Base-by-base conservation (phyloP, 441 rosid genomes). In the Viola pubescens region DNA sequence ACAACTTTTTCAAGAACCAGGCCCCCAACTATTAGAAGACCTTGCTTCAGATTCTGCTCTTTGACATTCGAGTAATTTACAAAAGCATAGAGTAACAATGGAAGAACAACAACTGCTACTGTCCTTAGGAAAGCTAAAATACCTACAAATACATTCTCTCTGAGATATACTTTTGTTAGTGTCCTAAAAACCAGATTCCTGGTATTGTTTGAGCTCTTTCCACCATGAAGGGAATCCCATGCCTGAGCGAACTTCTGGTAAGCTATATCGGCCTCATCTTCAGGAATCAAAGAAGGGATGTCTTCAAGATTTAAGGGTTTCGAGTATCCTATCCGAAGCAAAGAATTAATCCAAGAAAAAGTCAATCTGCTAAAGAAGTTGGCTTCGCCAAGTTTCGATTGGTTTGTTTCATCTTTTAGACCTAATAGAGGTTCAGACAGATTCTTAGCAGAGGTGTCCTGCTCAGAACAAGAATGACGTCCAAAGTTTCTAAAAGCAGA, bases 301-400 rank as follows among this genome's bases (percentile, higher is more conserved):
- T 88, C 95, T 49, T 83, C 78, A 19, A 69, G 70, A 48, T 72
- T 62, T 54, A 88, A 69, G 61, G 88, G 92, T 70, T 74, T 91
- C 16, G 71, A 70, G 81, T 70, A 77, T 43, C 96, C 98, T 63
- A 72, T 56, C 0, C 76, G 64, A 60, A 91, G 92, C 72, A 91
- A 72, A 48, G 85, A 77, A 73, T 79, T 81, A 52, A 87, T 73
- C 95, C 98, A 91, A 48, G 95, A 87, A 73, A 91, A 91, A 0
- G 80, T 64, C 62, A 91, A 51, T 66, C 65, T 76, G 70, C 87
- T 82, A 68, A 86, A 60, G 59, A 85, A 84, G 16, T 75, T 56
- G 39, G 81, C 80, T 13, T 72, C 62, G 64, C 70, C 66, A 40
- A 87, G 66, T 56, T 61, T 66, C 6, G 79, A 71, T 40, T 26